Conservation (phyloP, 1,139 yeast species). For the Blastobotrys serpentis region DNA sequence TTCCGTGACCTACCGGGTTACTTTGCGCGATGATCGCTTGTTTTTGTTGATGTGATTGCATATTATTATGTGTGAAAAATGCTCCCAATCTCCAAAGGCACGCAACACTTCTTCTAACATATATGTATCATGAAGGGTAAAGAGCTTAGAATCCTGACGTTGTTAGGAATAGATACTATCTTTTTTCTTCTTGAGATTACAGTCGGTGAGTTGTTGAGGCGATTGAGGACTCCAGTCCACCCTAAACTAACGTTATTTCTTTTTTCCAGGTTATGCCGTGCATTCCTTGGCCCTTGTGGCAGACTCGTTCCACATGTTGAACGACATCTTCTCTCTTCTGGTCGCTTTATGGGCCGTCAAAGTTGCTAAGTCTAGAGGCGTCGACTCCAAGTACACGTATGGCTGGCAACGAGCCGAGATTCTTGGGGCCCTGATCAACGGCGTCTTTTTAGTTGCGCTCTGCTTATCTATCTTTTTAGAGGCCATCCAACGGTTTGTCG, state of each 20-base stretch:
- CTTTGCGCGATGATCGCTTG: no score
- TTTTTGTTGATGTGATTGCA: no score
- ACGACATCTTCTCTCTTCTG: conserved; percentile 83
- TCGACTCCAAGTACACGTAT: conserved; percentile 86
- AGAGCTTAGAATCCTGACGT: conserved; percentile 69
- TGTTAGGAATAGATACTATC: conserved; percentile 71
- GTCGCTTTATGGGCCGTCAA: conserved; percentile 97
- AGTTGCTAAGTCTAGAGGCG: conserved; percentile 78
- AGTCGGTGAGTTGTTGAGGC: conserved; percentile 49
- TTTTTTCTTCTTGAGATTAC: conserved; percentile 85
- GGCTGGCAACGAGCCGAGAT: conserved; percentile 98
- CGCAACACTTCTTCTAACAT: background rate
- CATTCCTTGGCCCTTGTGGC: conserved; percentile 92
- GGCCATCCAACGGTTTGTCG: conserved; percentile 84
- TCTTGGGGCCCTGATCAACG: conserved; percentile 91
- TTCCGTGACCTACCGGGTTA: no score
- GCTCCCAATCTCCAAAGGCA: no score
- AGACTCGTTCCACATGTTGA: conserved; percentile 96
- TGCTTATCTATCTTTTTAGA: conserved; percentile 91
- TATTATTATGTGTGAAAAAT: no score
- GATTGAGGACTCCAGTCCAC: background rate
- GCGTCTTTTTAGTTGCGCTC: conserved; percentile 86
- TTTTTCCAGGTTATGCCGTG: conserved; percentile 56
- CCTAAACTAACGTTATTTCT: conserved; percentile 9
- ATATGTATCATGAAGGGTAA: conserved; percentile 44